Conservation (phyloP, 2,329 filamentous ascomycete genomes). For the Pyricularia sp. region DNA sequence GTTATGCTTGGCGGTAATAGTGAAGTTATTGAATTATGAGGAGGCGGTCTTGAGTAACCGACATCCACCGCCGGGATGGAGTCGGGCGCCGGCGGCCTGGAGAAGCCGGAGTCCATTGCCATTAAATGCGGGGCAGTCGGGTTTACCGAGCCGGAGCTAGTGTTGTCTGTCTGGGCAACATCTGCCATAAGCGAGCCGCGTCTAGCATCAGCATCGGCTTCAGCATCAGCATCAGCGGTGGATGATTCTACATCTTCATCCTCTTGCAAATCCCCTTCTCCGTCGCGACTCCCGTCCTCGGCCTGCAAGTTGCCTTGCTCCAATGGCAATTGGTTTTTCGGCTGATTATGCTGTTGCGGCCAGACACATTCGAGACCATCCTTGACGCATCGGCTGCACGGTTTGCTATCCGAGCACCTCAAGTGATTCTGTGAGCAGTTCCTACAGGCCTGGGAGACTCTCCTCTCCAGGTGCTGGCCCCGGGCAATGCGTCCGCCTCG, state of each 20-base stretch:
- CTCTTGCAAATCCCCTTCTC: not conserved
- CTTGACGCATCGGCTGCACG: not conserved
- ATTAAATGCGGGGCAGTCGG: not conserved
- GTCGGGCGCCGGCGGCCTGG: not conserved
- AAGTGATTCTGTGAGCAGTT: not conserved
- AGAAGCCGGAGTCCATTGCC: not conserved
- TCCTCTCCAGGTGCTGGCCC: not conserved
- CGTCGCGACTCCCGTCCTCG: not conserved
- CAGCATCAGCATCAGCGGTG: not conserved
- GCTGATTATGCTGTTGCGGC: not conserved
- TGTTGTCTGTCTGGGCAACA: not conserved
- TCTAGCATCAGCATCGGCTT: not conserved
- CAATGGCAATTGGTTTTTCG: not conserved
- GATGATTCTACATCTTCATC: not conserved
- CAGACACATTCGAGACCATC: slow-evolving; percentile 1
- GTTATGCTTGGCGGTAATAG: not conserved
- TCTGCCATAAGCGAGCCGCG: not conserved
- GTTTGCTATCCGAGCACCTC: slow-evolving; percentile 1
- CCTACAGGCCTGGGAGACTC: not conserved
- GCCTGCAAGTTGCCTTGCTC: not conserved
- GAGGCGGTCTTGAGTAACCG: not conserved
- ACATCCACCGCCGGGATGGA: not conserved
- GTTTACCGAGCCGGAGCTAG: not conserved
- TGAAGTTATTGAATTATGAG: not conserved
- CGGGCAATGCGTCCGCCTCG: not conserved